Evolutionary conservation across 164 flowering plant genomes (phyloP).

Genomic region (Vitis riparia): DNA sequence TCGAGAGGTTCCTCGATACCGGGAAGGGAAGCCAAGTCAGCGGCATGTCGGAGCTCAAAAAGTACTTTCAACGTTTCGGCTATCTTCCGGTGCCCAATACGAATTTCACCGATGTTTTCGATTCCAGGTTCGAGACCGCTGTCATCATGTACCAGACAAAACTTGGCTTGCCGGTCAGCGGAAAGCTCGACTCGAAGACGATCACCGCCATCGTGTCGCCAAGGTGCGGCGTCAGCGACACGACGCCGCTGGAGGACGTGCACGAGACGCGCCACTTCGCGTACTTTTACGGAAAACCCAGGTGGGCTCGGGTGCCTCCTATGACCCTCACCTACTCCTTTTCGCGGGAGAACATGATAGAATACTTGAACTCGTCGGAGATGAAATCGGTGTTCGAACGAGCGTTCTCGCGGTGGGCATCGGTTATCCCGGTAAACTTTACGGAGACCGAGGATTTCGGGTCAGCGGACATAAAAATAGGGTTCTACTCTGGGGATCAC

Average conservation of each 20-base stretch:
- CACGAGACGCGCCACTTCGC: constrained; percentile 42
- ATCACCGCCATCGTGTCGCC: constrained; percentile 46
- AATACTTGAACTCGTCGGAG: constrained; percentile 22
- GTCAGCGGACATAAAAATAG: constrained; percentile 56
- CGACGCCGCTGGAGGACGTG: not conserved
- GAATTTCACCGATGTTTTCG: constrained; percentile 55
- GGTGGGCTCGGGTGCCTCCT: constrained; percentile 38
- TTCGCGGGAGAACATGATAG: constrained; percentile 26
- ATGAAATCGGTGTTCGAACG: constrained; percentile 35
- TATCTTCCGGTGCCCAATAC: constrained; percentile 36
- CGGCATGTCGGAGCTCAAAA: constrained; percentile 57
- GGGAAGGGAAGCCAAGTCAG: constrained; percentile 37
- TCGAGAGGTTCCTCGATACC: constrained; percentile 45
- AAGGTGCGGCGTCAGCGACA: constrained; percentile 69
- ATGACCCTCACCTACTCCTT: constrained; percentile 58
- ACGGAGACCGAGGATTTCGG: constrained; percentile 25
- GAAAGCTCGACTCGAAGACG: constrained; percentile 52
- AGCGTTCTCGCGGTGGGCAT: constrained; percentile 65
- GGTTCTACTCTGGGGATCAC: constrained; percentile 59
- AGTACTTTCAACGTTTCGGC: constrained; percentile 62
- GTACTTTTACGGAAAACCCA: constrained; percentile 51
- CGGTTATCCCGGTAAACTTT: constrained; percentile 56
- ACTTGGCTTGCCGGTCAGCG: constrained; percentile 54
- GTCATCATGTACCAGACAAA: constrained; percentile 54
- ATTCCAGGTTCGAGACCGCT: constrained; percentile 50